phyloP scores from a whole-genome alignment of 2,329 filamentous ascomycete genomes.

The Colletotrichum ledebouriae region DNA sequence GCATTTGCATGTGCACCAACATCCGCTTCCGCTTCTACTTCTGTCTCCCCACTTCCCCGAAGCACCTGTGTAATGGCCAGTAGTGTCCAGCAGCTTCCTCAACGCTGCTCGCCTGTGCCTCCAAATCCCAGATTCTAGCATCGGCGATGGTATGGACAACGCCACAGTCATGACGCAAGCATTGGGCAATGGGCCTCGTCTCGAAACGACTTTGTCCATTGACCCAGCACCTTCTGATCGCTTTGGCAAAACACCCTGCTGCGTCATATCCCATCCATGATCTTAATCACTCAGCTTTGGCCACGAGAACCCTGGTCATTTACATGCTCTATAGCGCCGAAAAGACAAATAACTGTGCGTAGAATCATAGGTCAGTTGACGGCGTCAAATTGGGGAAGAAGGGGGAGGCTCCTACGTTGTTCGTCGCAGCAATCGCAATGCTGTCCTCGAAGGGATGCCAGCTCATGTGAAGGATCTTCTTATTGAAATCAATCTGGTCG shows the following conservation, averaged over 20 bases:
- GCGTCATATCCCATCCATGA: slow-evolving; percentile 11
- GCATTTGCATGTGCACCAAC: too few relatives aligned
- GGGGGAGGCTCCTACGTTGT: slow-evolving; percentile 81
- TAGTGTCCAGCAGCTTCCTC: slow-evolving; percentile 21
- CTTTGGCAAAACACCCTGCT: slow-evolving; percentile 12
- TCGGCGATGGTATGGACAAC: slow-evolving; percentile 8
- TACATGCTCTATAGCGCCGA: slow-evolving; percentile 73
- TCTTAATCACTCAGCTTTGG: slow-evolving; percentile 6
- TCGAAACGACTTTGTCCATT: slow-evolving; percentile 1
- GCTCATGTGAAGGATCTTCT: slow-evolving; percentile 99
- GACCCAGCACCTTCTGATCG: slow-evolving; percentile 12
- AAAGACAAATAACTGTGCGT: slow-evolving; percentile 78
- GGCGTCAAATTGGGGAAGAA: not conserved
- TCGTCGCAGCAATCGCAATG: slow-evolving; percentile 98
- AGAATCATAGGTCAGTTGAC: slow-evolving; percentile 1
- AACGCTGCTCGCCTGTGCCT: slow-evolving; percentile 20
- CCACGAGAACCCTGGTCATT: slow-evolving; percentile 1
- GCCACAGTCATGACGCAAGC: slow-evolving; percentile 9
- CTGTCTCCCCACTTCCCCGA: slow-evolving; percentile 4
- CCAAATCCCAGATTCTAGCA: slow-evolving; percentile 14
- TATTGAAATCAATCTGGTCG: slow-evolving; percentile 99
- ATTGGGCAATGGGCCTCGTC: slow-evolving; percentile 5
- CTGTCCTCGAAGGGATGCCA: slow-evolving; percentile 99
- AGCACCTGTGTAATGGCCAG: slow-evolving; percentile 29
- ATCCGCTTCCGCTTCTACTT: not conserved